Evolutionary conservation across 192 early-diverging fungal species (phyloP), one percentile per base, ranked within the genome.

Genomic region (Chytriomyces hyalinus): DNA sequence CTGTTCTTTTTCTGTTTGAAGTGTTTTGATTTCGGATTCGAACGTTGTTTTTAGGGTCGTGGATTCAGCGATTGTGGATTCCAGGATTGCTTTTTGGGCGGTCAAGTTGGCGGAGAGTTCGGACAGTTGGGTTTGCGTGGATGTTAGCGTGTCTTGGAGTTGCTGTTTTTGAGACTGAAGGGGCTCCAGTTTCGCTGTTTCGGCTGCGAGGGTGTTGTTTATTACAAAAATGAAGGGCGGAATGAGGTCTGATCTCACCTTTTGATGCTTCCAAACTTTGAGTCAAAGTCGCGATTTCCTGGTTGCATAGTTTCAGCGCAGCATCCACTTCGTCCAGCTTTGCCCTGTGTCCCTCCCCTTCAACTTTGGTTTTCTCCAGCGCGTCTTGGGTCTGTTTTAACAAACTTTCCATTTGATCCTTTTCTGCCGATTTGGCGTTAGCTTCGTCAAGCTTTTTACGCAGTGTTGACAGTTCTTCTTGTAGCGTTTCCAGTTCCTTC

Each of bases 1-100:
- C 8, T 53, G 1, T 20, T 73, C 60, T 46, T 73, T 73, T 62
- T 73, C 44, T 6, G 60, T 15, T 36, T 73, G 71, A 11, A 73
- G 47, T 5, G 53, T n/a, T n/a, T 60, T 26, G 9, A 73, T 26
- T 13, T 9, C 10, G 24, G 60, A 62, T 26, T 73, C 71, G 46
- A 49, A 45, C 13, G 8, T 73, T 6, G 71, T 17, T 26, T 73
- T 73, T 22, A 28, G 47, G 20, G 57, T 15, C 6, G n/a, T 48
- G 26, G 71, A 60, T 73, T 73, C 59, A 43, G 60, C 22, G 17
- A 28, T 28, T 8, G 49, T 36, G 22, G 71, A 11, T 62, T 73
- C 46, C 24, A 73, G 4, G 6, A 22, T 36, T 6, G 44, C 53
- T 10, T 8, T 48, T 60, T 73, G 71, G 2, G 60, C 71, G 24